Evolutionary conservation across 805 yeast species (phyloP).

Genomic region (Kazachstania martiniae): DNA sequence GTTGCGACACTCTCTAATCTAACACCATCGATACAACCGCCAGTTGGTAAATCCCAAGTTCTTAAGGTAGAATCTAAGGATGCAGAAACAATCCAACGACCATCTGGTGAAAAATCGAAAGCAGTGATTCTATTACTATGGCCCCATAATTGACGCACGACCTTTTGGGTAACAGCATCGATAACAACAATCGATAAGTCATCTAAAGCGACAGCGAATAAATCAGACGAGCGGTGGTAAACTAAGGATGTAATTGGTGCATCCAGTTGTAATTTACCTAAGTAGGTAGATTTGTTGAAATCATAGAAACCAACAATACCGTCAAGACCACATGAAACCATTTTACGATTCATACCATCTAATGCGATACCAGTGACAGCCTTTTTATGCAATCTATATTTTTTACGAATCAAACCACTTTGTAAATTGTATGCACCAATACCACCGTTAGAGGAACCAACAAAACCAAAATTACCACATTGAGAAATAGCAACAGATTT

Average conservation of each 20-base stretch:
- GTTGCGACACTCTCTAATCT: slow-evolving; percentile 72
- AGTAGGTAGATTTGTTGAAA: slow-evolving; percentile 57
- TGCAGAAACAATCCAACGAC: slow-evolving; percentile 85
- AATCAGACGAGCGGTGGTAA: slow-evolving; percentile 73
- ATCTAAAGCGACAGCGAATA: slow-evolving; percentile 78
- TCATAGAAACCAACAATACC: slow-evolving; percentile 83
- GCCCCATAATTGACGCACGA: slow-evolving; percentile 82
- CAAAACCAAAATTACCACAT: slow-evolving; percentile 91
- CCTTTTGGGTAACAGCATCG: slow-evolving; percentile 69
- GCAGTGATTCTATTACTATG: slow-evolving; percentile 82
- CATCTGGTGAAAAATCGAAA: slow-evolving; percentile 86
- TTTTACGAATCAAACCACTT: slow-evolving; percentile 73
- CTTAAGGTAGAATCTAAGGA: slow-evolving; percentile 79
- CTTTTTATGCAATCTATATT: slow-evolving; percentile 58
- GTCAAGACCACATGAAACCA: slow-evolving; percentile 83
- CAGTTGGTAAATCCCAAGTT: slow-evolving; percentile 96
- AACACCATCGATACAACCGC: slow-evolving; percentile 92
- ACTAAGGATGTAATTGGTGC: slow-evolving; percentile 71
- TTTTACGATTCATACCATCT: slow-evolving; percentile 81
- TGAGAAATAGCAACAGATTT: slow-evolving; percentile 71
- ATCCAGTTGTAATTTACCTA: slow-evolving; percentile 57
- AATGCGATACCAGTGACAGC: slow-evolving; percentile 82
- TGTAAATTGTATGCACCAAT: slow-evolving; percentile 83
- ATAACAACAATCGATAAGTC: slow-evolving; percentile 74
- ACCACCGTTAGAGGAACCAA: slow-evolving; percentile 82